Conservation (phyloP, 331 rosid genomes). For the Quercus phellos region DNA sequence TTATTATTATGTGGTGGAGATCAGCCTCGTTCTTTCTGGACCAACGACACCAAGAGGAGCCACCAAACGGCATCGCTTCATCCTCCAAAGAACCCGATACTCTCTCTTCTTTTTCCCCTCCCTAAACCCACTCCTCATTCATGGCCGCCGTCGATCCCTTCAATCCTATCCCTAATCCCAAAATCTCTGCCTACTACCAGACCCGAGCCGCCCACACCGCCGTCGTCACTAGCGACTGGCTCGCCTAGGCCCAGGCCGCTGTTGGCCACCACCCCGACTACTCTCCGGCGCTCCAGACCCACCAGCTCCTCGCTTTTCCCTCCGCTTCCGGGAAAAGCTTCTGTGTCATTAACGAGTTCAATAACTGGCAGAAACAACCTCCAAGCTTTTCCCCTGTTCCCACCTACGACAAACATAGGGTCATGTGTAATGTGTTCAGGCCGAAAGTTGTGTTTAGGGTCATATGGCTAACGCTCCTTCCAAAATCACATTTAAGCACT, state of each 20-base stretch:
- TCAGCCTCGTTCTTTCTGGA: conserved; percentile 67
- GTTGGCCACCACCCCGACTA: conserved; percentile 28
- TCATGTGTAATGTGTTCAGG: too few species aligned
- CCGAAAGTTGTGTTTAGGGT: too few species aligned
- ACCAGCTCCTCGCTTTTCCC: not conserved
- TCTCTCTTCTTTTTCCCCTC: conserved; percentile 21
- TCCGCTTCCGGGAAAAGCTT: conserved; percentile 40
- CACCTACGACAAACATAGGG: too few species aligned
- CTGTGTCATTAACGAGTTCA: conserved; percentile 77
- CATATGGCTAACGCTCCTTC: too few species aligned
- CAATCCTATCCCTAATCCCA: conserved; percentile 38
- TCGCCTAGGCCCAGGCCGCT: conserved; percentile 85
- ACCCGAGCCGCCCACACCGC: conserved; percentile 68
- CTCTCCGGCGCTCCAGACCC: not conserved
- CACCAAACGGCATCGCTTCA: conserved; percentile 24
- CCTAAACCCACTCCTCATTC: conserved; percentile 19
- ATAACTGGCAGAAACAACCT: conserved; percentile 81
- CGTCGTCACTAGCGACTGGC: conserved; percentile 79
- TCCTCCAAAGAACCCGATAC: conserved; percentile 17
- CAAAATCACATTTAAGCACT: too few species aligned
- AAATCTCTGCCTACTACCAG: conserved; percentile 75
- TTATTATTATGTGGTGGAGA: conserved; percentile 57
- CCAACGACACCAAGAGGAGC: conserved; percentile 16
- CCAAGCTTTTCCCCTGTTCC: too few species aligned
- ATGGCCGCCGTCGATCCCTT: conserved; percentile 36